Conservation (phyloP, 2,329 filamentous ascomycete genomes). For the Alternaria infectoria region DNA sequence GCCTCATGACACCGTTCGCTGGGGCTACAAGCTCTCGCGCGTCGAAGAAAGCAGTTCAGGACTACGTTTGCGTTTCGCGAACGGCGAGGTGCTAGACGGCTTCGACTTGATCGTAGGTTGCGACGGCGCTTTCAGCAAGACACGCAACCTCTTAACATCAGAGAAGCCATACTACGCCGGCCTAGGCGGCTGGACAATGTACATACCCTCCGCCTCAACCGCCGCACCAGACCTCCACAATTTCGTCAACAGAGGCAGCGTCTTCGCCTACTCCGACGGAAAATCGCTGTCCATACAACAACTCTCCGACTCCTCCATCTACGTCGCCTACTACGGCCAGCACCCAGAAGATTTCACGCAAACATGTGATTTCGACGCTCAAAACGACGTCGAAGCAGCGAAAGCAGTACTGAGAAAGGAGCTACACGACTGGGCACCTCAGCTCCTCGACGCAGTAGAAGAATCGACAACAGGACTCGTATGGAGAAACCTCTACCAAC, state of each 20-base stretch:
- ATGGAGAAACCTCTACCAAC: constrained; percentile 46
- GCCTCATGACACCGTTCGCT: constrained; percentile 28
- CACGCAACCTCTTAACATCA: constrained; percentile 39
- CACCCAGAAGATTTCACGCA: constrained; percentile 33
- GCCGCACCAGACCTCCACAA: constrained; percentile 36
- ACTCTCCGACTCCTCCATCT: constrained; percentile 43
- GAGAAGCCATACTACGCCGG: constrained; percentile 47
- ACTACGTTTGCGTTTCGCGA: constrained; percentile 33
- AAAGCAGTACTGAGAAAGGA: constrained; percentile 29
- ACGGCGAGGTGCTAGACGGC: constrained; percentile 32
- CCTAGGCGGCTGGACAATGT: constrained; percentile 40
- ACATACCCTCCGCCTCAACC: constrained; percentile 34
- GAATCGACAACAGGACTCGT: constrained; percentile 24
- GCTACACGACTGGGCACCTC: constrained; percentile 14
- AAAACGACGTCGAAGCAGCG: constrained; percentile 19
- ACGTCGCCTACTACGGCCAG: constrained; percentile 28
- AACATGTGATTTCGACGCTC: constrained; percentile 24
- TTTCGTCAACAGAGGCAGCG: constrained; percentile 44
- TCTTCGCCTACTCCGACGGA: constrained; percentile 39
- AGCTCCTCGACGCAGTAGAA: constrained; percentile 27
- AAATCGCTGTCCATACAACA: constrained; percentile 39
- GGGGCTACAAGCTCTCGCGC: constrained; percentile 28
- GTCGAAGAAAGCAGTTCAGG: constrained; percentile 20
- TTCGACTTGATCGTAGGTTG: constrained; percentile 55
- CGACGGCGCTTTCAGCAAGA: constrained; percentile 54